A percentile compares a stretch with the other conserved stretches of the same genome.
Evolutionary conservation across 108 stramenopile genomes (phyloP).

Genomic region (Nitzschia palea): DNA sequence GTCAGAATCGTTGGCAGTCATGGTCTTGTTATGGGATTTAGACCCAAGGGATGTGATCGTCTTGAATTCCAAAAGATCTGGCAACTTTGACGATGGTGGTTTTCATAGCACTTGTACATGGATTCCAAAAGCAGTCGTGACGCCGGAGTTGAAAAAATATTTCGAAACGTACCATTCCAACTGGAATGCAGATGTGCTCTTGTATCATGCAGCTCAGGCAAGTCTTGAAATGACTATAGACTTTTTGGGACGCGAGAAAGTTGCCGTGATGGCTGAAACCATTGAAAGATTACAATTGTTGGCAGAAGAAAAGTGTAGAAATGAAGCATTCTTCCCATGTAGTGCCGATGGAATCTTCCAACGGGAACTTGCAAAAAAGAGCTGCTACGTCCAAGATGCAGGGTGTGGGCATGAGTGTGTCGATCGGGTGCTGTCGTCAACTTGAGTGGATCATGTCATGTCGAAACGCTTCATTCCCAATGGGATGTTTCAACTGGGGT

Average conservation of each 20-base stretch:
- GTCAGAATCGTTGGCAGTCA: slow-evolving; percentile 24
- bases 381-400: slow-evolving; percentile 28
- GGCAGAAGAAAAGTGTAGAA: slow-evolving; percentile 8
- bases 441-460: no score
- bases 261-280: not conserved
- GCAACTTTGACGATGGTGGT: slow-evolving; percentile 28
- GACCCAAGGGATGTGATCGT: slow-evolving; percentile 12
- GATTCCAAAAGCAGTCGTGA: slow-evolving; percentile 13
- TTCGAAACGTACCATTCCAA: slow-evolving; percentile 8
- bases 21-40: slow-evolving; percentile 31
- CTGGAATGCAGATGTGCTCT: slow-evolving; percentile 31
- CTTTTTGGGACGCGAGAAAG: not conserved
- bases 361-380: slow-evolving; percentile 10
- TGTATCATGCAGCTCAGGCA: slow-evolving; percentile 30
- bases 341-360: slow-evolving; percentile 9
- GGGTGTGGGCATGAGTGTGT: slow-evolving; percentile 30
- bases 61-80: slow-evolving; percentile 18
- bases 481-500: no score
- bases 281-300: not conserved
- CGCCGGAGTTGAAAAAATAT: slow-evolving; percentile 15
- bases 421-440: slow-evolving; percentile 2
- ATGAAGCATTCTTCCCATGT: slow-evolving; percentile 20
- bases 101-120: slow-evolving; percentile 9
- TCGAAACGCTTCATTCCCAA: no score
- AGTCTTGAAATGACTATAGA: slow-evolving; percentile 33